Evolutionary conservation across 345 rosid species (phyloP).

Genomic region (Pelargonium nanum): DNA sequence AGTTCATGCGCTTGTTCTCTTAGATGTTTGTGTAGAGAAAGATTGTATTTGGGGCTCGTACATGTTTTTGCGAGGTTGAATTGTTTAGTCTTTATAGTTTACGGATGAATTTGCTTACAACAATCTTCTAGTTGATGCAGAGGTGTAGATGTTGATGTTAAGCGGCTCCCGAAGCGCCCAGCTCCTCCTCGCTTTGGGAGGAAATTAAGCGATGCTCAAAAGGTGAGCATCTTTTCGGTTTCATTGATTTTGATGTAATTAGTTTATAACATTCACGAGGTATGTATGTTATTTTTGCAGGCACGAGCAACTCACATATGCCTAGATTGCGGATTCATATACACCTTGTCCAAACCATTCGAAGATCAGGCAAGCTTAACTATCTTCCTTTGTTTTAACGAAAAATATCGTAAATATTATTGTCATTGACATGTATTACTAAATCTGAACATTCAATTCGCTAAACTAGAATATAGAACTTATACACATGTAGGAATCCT

Average conservation of each 20-base stretch:
- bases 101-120: background rate
- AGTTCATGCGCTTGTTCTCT: no score
- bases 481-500: no score
- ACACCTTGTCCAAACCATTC: conserved; percentile 61
- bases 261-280: background rate
- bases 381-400: background rate
- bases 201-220: conserved; percentile 81
- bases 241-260: background rate
- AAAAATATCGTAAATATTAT: background rate
- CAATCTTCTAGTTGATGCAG: conserved; percentile 21
- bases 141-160: conserved; percentile 84
- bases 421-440: background rate
- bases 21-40: no score
- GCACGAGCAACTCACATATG: conserved; percentile 90
- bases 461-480: no score
- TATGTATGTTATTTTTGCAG: conserved; percentile 30
- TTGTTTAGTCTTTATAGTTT: no score
- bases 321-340: conserved; percentile 90
- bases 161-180: conserved; percentile 76
- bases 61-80: no score
- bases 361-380: conserved; percentile 61
- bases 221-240: conserved; percentile 27
- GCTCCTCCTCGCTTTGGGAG: conserved; percentile 96
- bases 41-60: no score
- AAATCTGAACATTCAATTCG: no score